These are phyloP conservation scores for Paramecium caudatum DNA, from an alignment of 73 alveolate species.

Conservation along the genomic window DNA sequence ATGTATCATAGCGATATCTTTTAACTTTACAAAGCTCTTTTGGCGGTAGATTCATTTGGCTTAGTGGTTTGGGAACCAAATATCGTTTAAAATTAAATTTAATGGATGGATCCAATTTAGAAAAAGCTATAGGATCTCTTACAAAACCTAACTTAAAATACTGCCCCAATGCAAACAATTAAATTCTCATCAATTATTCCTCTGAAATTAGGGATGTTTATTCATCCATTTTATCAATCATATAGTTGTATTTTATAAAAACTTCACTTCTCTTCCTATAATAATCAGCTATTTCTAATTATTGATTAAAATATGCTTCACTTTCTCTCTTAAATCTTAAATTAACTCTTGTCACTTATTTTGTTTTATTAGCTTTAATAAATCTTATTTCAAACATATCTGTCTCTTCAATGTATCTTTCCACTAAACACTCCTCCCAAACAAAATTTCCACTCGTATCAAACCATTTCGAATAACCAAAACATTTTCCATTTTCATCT, in stretches of 20 bases:
- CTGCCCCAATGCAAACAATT: constrained; percentile 53
- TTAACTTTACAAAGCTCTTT: constrained; percentile 61
- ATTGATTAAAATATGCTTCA: constrained; percentile 58
- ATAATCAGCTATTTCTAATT: constrained; percentile 71
- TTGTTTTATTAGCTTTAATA: constrained; percentile 38
- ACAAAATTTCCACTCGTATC: constrained; percentile 73
- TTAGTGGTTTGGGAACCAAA: constrained; percentile 60
- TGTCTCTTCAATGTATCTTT: constrained; percentile 16
- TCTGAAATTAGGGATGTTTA: constrained; percentile 4
- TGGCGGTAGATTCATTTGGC: not conserved
- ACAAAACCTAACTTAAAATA: constrained; percentile 62
- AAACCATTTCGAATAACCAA: constrained; percentile 73
- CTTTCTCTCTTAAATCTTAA: constrained; percentile 68
- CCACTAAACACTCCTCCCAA: constrained; percentile 69
- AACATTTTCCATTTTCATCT: constrained; percentile 61
- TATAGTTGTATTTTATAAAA: constrained; percentile 71
- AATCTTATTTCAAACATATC: constrained; percentile 72
- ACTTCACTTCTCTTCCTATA: constrained; percentile 74
- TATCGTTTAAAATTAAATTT: constrained; percentile 73
- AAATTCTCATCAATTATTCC: constrained; percentile 4
- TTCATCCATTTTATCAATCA: constrained; percentile 75
- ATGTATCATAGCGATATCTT: constrained; percentile 10
- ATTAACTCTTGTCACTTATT: constrained; percentile 73
- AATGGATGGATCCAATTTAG: constrained; percentile 69
- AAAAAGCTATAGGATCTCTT: constrained; percentile 71